Evolutionary conservation across 2,329 filamentous ascomycete genomes (phyloP).

Genomic region (Monilinia aucupariae): DNA sequence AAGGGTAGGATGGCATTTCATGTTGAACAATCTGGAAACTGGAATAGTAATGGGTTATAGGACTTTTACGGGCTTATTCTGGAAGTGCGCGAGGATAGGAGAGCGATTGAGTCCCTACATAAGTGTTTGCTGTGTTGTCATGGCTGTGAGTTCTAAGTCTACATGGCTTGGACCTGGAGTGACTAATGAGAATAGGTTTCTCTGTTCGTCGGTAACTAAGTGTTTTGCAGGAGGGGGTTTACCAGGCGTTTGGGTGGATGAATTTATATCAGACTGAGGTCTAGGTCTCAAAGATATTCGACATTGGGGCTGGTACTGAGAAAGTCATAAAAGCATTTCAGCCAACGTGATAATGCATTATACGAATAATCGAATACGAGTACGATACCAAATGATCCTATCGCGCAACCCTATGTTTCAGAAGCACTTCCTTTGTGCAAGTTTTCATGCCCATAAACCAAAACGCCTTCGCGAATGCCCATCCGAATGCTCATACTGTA

Average conservation of each 20-base stretch:
- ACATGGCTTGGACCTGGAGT: not conserved
- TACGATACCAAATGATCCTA: not conserved
- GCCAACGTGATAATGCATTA: not conserved
- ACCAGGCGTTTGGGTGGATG: constrained; percentile 25
- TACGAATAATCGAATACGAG: constrained; percentile 10
- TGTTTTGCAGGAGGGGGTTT: constrained; percentile 14
- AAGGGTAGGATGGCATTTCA: constrained; percentile 57
- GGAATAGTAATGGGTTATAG: constrained; percentile 24
- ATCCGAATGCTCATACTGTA: constrained; percentile 1
- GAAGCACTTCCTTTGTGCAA: constrained; percentile 5
- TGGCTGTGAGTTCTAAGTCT: constrained; percentile 67
- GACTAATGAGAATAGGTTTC: constrained; percentile 30
- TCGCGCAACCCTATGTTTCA: not conserved
- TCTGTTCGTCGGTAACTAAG: constrained; percentile 33
- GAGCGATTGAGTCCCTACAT: constrained; percentile 94
- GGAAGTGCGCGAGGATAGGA: constrained; percentile 90
- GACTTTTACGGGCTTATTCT: constrained; percentile 64
- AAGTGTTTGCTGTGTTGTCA: constrained; percentile 84
- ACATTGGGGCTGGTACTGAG: not conserved
- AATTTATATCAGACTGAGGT: constrained; percentile 6
- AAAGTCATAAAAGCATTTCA: not conserved
- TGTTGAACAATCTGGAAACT: not conserved
- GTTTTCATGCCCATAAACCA: constrained; percentile 7
- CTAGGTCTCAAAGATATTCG: not conserved
- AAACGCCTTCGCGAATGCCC: constrained; percentile 33